Percentiles rank a stretch among this genome's conserved stretches.
phyloP scores from a whole-genome alignment of 2,329 filamentous ascomycete species.

The Pseudocercospora fuligena region DNA sequence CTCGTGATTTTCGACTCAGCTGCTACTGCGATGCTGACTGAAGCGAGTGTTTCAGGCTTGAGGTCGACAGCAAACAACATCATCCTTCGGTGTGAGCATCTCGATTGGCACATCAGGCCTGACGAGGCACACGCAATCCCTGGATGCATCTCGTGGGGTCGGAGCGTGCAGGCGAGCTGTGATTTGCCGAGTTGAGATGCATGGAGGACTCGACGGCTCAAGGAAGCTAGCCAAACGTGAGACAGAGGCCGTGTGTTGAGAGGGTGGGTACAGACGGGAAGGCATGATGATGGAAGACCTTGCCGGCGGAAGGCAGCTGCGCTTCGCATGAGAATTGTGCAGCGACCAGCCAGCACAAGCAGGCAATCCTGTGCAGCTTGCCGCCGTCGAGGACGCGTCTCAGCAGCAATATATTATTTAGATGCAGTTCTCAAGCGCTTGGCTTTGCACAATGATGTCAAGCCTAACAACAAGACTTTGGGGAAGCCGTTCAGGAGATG shows the following conservation, averaged over 20 bases:
- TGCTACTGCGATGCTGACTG: neutral
- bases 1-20: neutral
- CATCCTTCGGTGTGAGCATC: neutral
- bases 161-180: neutral
- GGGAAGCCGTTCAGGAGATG: neutral
- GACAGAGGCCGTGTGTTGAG: constrained; percentile 2
- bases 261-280: neutral
- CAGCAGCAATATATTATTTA: neutral
- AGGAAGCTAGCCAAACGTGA: constrained; percentile 2
- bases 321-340: neutral
- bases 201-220: constrained; percentile 3
- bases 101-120: constrained; percentile 7
- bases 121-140: constrained; percentile 2
- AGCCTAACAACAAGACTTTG: neutral
- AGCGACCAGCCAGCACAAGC: neutral
- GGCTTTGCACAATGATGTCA: neutral
- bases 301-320: neutral
- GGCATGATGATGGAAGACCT: neutral
- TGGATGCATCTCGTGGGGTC: constrained; percentile 1
- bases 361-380: constrained; percentile 1
- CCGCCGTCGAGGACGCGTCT: constrained; percentile 2
- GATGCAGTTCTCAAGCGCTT: neutral
- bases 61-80: neutral
- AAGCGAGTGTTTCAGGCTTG: constrained; percentile 3
- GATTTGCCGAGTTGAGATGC: constrained; percentile 6